Evolutionary conservation across 176 grass and related monocot species (phyloP).

Genomic region (Tillandsia leiboldiana): DNA sequence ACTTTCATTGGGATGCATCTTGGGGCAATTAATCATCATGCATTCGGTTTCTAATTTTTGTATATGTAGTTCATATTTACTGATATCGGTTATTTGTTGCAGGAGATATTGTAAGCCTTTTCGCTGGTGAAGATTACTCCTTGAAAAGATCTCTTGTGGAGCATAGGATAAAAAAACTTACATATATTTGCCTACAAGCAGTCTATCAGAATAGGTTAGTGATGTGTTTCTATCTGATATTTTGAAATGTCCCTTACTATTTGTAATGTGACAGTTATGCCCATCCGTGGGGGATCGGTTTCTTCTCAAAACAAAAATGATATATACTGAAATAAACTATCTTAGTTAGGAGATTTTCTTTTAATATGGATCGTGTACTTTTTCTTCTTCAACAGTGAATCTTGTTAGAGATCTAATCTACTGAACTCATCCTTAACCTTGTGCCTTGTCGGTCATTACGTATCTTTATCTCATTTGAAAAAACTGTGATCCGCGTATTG

Average conservation of each 20-base stretch:
- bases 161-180: constrained; percentile 74
- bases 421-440: too few species aligned
- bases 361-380: too few species aligned
- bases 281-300: neutral
- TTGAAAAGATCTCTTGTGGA: constrained; percentile 39
- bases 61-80: constrained; percentile 1
- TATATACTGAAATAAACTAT: too few species aligned
- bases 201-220: constrained; percentile 63
- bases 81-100: constrained; percentile 21
- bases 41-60: constrained; percentile 5
- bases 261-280: neutral
- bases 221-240: neutral
- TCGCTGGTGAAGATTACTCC: constrained; percentile 44
- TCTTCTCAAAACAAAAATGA: too few species aligned
- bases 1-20: too few species aligned
- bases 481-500: too few species aligned
- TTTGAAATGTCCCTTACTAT: neutral
- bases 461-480: too few species aligned
- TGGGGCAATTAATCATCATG: neutral
- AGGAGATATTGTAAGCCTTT: constrained; percentile 71
- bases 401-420: too few species aligned
- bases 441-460: too few species aligned
- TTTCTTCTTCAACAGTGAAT: too few species aligned
- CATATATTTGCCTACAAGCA: constrained; percentile 61
- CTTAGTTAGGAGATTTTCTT: too few species aligned